Evolutionary conservation across 1,139 yeast genomes (phyloP).

Genomic region (Meyerozyma carpophila): DNA sequence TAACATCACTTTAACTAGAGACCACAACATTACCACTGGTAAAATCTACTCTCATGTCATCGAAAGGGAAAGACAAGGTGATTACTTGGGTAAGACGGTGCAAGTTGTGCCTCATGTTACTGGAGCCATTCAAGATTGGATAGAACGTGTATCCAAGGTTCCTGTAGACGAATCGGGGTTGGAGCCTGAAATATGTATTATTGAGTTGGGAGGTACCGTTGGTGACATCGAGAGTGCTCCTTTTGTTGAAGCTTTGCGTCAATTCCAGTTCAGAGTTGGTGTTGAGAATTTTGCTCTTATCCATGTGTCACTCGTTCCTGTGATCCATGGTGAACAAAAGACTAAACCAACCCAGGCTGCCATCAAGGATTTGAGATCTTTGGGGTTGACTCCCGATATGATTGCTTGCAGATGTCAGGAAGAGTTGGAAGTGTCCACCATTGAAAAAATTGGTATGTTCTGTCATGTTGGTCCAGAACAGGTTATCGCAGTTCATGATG

Average conservation of each 20-base stretch:
- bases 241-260: constrained; percentile 97
- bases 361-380: constrained; percentile 88
- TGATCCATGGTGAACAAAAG: constrained; percentile 96
- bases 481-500: constrained; percentile 95
- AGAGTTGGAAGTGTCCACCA: constrained; percentile 73
- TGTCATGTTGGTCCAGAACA: constrained; percentile 98
- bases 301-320: constrained; percentile 96
- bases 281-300: constrained; percentile 88
- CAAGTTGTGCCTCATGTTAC: constrained; percentile 98
- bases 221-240: constrained; percentile 99
- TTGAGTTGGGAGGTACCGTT: constrained; percentile 98
- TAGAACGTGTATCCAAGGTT: constrained; percentile 82
- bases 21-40: constrained; percentile 97
- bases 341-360: constrained; percentile 99
- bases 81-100: constrained; percentile 97
- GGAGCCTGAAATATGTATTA: constrained; percentile 89
- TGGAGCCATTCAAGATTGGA: constrained; percentile 97
- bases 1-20: constrained; percentile 85
- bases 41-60: constrained; percentile 92
- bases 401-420: constrained; percentile 96
- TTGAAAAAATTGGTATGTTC: constrained; percentile 95
- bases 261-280: constrained; percentile 96
- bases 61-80: constrained; percentile 94
- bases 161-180: constrained; percentile 92
- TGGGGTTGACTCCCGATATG: constrained; percentile 93